Evolutionary conservation across 192 early-diverging fungal species (phyloP), one percentile per base, ranked within the genome.

Genomic region (Podila epigama): DNA sequence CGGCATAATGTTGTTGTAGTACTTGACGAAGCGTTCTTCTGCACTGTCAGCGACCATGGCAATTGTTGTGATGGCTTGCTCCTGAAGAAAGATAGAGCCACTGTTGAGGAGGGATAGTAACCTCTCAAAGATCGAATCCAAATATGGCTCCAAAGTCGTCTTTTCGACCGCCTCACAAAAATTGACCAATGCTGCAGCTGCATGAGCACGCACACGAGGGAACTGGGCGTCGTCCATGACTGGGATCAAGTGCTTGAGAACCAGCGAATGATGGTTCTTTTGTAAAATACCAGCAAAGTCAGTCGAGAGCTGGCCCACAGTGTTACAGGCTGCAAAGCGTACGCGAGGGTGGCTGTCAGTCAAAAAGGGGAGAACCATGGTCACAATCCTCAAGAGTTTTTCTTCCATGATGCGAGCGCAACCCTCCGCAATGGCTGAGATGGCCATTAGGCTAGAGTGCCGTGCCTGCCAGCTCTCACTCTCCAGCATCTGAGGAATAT

Each of bases 31-130:
- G 79, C 91, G 83, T 58, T 91, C 90, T 72, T 93, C 92, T n/a
- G 97, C 95, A 57, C 92, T 93, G 78, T 98, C 97, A 3, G 97
- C 98, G 28, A 98, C 91, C 1, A 95, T 96, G 52, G 97, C 96
- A 63, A 99, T 94, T 18, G 97, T 94, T 29, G 98, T 99, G 68
- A 99, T 93, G 33, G 96, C 96, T 83, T 99, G 97, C 81, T 99
- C 97, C 82, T 99, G 98, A 48, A 98, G 95, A 80, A 96, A 99
- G 33, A 89, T 94, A 79, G 92, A 93, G 22, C 83, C 82, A 25
- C 91, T 92, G 80, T 89, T 91, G 56, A 99, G 85, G 63, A 99
- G 90, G 13, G 88, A 79, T 72, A 96, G 70, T 55, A 98, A 89
- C 41, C 89, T 90, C 69, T 92, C 86, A 66, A 99, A 92, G 75